Base-by-base conservation (phyloP, 148 eudicot genomes). In the Camellia lanceoleosa region DNA sequence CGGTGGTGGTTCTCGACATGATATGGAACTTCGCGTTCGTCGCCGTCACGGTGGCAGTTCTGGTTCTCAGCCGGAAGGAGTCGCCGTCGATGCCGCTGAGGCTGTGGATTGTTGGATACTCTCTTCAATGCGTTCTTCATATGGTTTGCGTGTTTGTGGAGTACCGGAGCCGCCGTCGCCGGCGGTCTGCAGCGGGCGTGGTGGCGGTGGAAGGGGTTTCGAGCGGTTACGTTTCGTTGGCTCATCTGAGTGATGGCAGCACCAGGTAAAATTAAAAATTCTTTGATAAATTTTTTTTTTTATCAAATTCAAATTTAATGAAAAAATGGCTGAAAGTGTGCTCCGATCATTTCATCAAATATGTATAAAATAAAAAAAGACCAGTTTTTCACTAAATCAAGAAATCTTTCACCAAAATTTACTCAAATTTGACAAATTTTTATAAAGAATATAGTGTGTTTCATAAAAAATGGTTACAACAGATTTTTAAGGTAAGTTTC, bases 51-150 rank as follows among this genome's bases (percentile, higher is more conserved):
- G 19, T 15, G 0, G 86, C 19, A 13, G 85, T 82, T 5, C 12
- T 91, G 79, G 74, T 76, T 3, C 23, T 89, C 60, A 88, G 88
- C 19, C 43, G 83, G 47, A 19, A 65, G 2, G 90, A 88, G 67
- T 19, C 58, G 42, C 83, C 88, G 14, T 52, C 59, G 19, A 71
- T 80, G 64, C 92, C 92, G 44, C 77, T 92, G 62, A 82, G 98
- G 84, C 52, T 90, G 41, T 94, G 98, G 96, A 75, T 85, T 52
- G 82, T 79, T 3, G 96, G 92, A 18, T 94, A 94, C 46, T 89
- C 87, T 2, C 20, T 92, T 64, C 96, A 90, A 88, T 93, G 98
- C 56, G 80, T 81, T 16, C 76, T 92, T 12, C 98, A 94, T 82
- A 85, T 89, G 73, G 76, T 82, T 19, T 90, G 94, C 55, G 94